Conservation (phyloP, 345 rosid genomes). For the Odontarrhena argentea region DNA sequence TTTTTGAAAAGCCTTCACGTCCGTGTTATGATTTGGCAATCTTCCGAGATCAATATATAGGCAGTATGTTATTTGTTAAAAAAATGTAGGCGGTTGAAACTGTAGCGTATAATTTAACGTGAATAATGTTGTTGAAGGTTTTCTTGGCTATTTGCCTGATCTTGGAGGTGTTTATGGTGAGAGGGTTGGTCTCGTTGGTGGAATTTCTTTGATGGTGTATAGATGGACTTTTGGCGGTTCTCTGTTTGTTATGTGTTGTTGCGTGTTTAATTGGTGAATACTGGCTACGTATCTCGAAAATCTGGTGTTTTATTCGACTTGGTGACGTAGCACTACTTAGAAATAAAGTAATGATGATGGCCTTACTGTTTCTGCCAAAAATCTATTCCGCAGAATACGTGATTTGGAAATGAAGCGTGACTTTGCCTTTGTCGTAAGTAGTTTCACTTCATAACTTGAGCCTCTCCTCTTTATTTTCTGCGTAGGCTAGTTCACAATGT, state of each 20-base stretch:
- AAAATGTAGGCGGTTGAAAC: constrained; percentile 12
- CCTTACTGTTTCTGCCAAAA: constrained; percentile 94
- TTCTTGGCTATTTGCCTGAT: constrained; percentile 50
- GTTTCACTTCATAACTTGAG: neutral
- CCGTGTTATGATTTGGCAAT: neutral
- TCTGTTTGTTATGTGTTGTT: constrained; percentile 54
- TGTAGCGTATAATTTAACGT: constrained; percentile 57
- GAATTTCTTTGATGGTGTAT: constrained; percentile 39
- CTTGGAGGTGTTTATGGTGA: constrained; percentile 85
- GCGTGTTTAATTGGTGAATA: constrained; percentile 74
- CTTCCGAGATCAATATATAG: constrained; percentile 1
- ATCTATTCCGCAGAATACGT: constrained; percentile 84
- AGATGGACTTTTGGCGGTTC: constrained; percentile 37
- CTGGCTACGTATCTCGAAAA: constrained; percentile 75
- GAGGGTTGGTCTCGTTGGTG: constrained; percentile 81
- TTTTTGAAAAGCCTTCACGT: too few relatives aligned
- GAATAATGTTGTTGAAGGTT: constrained; percentile 97
- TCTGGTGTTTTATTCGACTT: constrained; percentile 88
- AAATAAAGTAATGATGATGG: constrained; percentile 61
- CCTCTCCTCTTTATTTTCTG: neutral
- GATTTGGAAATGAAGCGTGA: constrained; percentile 99
- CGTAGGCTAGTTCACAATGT: neutral
- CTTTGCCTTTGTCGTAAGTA: constrained; percentile 87
- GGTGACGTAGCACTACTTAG: constrained; percentile 82
- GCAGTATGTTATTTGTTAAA: too few relatives aligned